Evolutionary conservation across 2,329 filamentous ascomycete species (phyloP).

Genomic region (Ophiostoma quercus): DNA sequence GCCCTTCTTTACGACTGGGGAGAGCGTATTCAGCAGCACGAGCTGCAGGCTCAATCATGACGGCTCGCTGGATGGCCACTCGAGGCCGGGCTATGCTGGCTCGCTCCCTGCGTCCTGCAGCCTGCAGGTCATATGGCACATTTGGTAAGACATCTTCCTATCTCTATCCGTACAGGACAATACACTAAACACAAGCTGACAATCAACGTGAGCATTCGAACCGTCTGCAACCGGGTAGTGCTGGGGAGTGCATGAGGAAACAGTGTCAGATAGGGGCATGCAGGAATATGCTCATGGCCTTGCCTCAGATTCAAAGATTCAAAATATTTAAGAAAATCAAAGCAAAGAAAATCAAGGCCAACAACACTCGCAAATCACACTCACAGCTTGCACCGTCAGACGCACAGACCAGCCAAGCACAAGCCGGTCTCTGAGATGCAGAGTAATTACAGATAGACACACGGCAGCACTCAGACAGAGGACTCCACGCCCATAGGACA

Average conservation of each 20-base stretch:
- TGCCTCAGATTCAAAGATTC: background rate
- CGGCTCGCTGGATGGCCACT: background rate
- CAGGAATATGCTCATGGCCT: background rate
- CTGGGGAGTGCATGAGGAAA: background rate
- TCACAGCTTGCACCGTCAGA: background rate
- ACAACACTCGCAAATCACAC: background rate
- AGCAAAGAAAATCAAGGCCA: background rate
- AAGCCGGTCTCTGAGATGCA: background rate
- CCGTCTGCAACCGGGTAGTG: background rate
- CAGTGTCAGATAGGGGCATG: background rate
- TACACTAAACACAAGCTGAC: background rate
- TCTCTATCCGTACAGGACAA: background rate
- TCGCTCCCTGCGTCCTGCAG: background rate
- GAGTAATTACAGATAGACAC: background rate
- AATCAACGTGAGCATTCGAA: background rate
- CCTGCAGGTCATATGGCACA: conserved; percentile 12
- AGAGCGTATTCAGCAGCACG: conserved; percentile 3
- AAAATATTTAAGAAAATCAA: background rate
- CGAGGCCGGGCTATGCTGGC: background rate
- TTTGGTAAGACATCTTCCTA: background rate
- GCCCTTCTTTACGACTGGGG: conserved; percentile 17
- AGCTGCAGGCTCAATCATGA: conserved; percentile 1
- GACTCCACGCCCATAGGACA: background rate
- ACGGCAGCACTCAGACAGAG: background rate
- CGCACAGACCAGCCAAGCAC: conserved; percentile 8